Evolutionary conservation across 208 protist species (phyloP), one percentile per base, ranked within the genome.

Genomic region (Trypanosoma boissoni): DNA sequence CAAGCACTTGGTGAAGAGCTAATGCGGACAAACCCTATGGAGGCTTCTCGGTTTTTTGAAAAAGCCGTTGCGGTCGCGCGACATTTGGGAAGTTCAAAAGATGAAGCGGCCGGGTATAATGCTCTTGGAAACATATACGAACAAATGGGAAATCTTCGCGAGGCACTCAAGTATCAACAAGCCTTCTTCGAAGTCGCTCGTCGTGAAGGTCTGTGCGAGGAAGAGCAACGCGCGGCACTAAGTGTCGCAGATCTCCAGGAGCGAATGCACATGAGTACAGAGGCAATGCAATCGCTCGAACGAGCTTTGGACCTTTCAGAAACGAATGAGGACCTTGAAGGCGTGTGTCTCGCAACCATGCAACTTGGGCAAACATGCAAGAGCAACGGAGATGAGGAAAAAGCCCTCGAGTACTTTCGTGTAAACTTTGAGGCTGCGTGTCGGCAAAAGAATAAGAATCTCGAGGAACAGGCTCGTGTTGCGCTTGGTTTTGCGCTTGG

Each of bases 401-500:
- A 48, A 55, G 82, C 84, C 9, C 74, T 93, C 23, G 49, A 74
- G 60, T 91, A 81, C 71, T 93, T 92, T 54, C 60, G 80, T 52
- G 69, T 80, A 41, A 83, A 79, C 66, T 96, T 93, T 52, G 46
- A 62, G 24, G 86, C 82, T 1, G 83, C 86, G 9, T 54, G 82
- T 39, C 64, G 61, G 34, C 78, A 83, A 26, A 71, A 76, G 3
- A 66, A 88, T 55, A 66, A 73, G 43, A 77, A 88, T 39, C 67
- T 94, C 48, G 75, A 86, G 24, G 84, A 94, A 58, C 78, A 71
- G 61, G 76, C 74, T 23, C 88, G 88, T 42, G 76, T 94, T 18
- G 81, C 84, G 12, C 77, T 94, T 68, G 88, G 88, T 43, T 94
- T 94, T 59, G 84, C 88, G 2, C 65, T 68, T 14, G 88, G 88